These are phyloP conservation scores for Chrysochromulina parva DNA, from an alignment of 78 protist genomes.

Conservation along the genomic window DNA sequence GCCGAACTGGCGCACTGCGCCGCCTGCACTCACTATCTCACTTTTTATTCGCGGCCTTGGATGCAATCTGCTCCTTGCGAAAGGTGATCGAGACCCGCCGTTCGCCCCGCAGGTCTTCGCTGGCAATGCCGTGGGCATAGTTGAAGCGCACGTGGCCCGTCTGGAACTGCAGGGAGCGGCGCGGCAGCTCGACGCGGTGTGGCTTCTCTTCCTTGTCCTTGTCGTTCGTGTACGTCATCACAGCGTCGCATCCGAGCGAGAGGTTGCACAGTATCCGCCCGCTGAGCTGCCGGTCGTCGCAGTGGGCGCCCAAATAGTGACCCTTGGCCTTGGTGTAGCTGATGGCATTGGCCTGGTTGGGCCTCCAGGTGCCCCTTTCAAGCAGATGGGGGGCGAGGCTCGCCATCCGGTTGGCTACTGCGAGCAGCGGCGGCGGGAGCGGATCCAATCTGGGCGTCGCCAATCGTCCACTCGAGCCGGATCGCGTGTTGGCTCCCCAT, in stretches of 20 bases:
- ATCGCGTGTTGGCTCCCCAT: too few species aligned
- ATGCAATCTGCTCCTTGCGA: neutral
- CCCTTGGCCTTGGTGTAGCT: neutral
- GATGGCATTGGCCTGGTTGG: neutral
- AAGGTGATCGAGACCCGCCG: neutral
- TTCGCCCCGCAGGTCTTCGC: neutral
- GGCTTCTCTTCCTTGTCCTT: neutral
- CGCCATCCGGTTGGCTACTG: neutral
- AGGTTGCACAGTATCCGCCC: neutral
- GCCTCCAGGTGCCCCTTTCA: neutral
- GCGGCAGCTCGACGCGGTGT: neutral
- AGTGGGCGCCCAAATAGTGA: neutral
- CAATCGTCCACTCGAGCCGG: too few species aligned
- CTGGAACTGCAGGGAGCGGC: neutral
- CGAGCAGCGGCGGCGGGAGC: neutral
- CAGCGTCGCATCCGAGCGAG: neutral
- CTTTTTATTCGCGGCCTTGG: too few species aligned
- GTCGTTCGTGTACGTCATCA: neutral
- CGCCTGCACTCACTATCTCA: too few species aligned
- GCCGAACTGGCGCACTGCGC: too few species aligned
- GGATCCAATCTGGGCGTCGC: neutral
- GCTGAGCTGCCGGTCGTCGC: slow-evolving; percentile 13
- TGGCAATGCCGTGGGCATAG: neutral
- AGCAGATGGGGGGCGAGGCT: too few species aligned
- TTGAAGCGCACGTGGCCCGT: neutral